Evolutionary conservation across 768 basidiomycete genomes (phyloP).

Genomic region (Udeniomyces megalosporus): DNA sequence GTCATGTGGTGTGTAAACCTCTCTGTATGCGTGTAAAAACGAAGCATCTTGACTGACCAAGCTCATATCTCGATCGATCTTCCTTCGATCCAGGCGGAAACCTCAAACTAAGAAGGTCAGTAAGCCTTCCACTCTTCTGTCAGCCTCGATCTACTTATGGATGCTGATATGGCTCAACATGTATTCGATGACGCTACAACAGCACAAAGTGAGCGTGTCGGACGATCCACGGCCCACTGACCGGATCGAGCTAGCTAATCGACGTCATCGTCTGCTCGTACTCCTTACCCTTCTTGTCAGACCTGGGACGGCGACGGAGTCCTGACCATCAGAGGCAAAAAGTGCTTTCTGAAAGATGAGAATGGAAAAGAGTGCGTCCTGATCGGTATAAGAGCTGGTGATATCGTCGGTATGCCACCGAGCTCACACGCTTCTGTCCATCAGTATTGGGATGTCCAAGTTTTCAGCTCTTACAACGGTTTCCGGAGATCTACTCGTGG

Average conservation of each 20-base stretch:
- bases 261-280: neutral
- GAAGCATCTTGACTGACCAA: neutral
- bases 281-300: constrained; percentile 22
- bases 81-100: neutral
- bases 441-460: neutral
- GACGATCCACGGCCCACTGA: neutral
- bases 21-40: neutral
- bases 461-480: neutral
- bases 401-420: neutral
- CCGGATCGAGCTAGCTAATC: neutral
- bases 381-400: neutral
- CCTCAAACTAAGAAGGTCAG: constrained; percentile 8
- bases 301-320: constrained; percentile 55
- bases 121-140: neutral
- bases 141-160: too few species aligned
- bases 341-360: constrained; percentile 39
- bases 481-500: constrained; percentile 18
- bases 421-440: neutral
- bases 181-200: neutral
- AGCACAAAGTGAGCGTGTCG: constrained; percentile 6
- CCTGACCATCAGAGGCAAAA: constrained; percentile 34
- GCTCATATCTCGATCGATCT: neutral
- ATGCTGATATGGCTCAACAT: neutral
- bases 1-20: neutral
- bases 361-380: constrained; percentile 25